Conservation (phyloP, 192 early-diverging fungal species). For the Dissophora ornata region DNA sequence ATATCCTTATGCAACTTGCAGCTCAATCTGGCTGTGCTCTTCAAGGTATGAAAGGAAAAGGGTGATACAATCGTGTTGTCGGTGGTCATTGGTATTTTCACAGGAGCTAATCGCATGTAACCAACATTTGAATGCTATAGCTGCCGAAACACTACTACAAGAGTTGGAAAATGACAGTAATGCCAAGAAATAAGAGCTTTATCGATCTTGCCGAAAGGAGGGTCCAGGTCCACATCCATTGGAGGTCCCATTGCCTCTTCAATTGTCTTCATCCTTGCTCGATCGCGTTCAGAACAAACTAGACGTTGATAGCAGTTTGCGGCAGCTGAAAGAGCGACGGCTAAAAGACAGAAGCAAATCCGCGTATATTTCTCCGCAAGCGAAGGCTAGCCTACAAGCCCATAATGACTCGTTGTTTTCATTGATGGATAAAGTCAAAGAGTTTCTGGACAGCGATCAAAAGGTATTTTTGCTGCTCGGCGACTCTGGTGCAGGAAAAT, state of each 20-base stretch:
- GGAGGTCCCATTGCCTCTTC: not conserved
- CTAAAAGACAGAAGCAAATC: not conserved
- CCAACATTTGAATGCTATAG: no score
- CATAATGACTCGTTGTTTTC: not conserved
- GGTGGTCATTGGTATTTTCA: no score
- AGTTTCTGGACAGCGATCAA: not conserved
- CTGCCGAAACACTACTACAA: no score
- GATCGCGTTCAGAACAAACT: not conserved
- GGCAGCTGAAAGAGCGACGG: not conserved
- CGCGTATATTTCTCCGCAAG: not conserved
- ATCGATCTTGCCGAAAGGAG: not conserved
- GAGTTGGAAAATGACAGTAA: no score
- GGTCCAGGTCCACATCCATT: not conserved
- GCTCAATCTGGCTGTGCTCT: no score
- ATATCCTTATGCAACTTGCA: no score
- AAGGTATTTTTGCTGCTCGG: slow-evolving; percentile 10
- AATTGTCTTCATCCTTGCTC: not conserved
- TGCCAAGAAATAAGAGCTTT: not conserved
- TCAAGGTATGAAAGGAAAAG: no score
- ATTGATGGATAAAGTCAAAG: not conserved
- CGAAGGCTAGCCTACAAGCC: slow-evolving; percentile 1
- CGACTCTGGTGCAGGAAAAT: slow-evolving; percentile 13
- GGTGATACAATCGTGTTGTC: no score
- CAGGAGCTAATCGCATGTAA: no score
- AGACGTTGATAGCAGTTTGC: not conserved